Evolutionary conservation across 306 rosid genomes (phyloP), one percentile per base, ranked within the genome.

Genomic region (Acacia confusa): DNA sequence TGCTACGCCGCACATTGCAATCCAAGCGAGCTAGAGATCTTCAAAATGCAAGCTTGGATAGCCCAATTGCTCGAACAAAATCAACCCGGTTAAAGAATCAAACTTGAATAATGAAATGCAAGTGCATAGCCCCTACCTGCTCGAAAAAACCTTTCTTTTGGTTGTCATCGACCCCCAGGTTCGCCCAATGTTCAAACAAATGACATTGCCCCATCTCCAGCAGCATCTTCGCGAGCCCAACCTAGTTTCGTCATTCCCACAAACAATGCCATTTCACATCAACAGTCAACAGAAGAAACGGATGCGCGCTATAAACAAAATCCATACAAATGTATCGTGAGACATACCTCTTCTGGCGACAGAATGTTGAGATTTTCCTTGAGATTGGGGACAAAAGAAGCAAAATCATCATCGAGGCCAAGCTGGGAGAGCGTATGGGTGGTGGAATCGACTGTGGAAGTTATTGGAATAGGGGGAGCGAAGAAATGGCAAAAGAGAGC

Each of bases 81-180:
- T n/a, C 34, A 4, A 80, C 88, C 89, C 79, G 91, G 43, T 85
- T 78, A 14, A 90, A 85, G 55, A 88, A 84, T 22, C 82, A 83
- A 83, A 68, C 50, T 50, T 14, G 64, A 72, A 75, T 8, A 6
- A 17, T 12, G 58, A 20, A 27, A 78, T 16, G 72, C 70, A 83
- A 85, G 89, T 63, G 55, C n/a, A 43, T 13, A 22, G 32, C 55
- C 40, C 7, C 24, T 24, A 91, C 98, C 98, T 92, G 97, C 44
- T 91, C 88, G 28, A 96, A 91, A 72, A 96, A 92, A 3, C 89
- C 91, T 84, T 87, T 85, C 88, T 96, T 96, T 60, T 86, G 87
- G 24, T 86, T 90, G 38, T 91, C 97, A n/a, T 92, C 94, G 16
- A 85, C 91, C 16, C 94, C 97, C 7, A 94, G 97, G 77, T 78